Percentiles rank a stretch among this genome's conserved stretches.
Evolutionary conservation across 805 yeast species (phyloP).

Genomic region (Blastobotrys muscicola): DNA sequence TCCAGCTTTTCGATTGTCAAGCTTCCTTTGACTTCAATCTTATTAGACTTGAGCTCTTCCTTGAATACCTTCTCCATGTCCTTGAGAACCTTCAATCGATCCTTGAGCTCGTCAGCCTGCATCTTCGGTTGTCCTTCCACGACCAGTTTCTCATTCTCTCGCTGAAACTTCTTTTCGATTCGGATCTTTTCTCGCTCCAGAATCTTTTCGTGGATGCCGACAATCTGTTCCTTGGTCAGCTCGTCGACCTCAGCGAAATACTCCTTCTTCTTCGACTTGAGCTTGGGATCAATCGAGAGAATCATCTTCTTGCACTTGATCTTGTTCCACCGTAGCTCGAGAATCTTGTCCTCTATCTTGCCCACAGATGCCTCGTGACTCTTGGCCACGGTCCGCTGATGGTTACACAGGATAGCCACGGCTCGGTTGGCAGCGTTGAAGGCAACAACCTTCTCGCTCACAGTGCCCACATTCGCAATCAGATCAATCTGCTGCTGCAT

Average conservation of each 20-base stretch:
- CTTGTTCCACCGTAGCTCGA: slow-evolving; percentile 80
- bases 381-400: slow-evolving; percentile 86
- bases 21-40: slow-evolving; percentile 38
- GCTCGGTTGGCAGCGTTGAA: slow-evolving; percentile 94
- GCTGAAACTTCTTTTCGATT: slow-evolving; percentile 50
- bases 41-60: slow-evolving; percentile 49
- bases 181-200: slow-evolving; percentile 59
- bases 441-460: slow-evolving; percentile 75
- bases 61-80: slow-evolving; percentile 33
- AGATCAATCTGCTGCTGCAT: slow-evolving; percentile 91
- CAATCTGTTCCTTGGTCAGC: slow-evolving; percentile 54
- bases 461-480: slow-evolving; percentile 78
- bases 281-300: slow-evolving; percentile 47
- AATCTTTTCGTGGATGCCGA: slow-evolving; percentile 46
- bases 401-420: slow-evolving; percentile 93
- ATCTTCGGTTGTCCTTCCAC: slow-evolving; percentile 47
- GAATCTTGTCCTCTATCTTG: slow-evolving; percentile 65
- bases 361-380: slow-evolving; percentile 73
- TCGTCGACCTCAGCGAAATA: slow-evolving; percentile 64
- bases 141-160: slow-evolving; percentile 68
- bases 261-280: slow-evolving; percentile 40
- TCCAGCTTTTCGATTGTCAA: slow-evolving; percentile 61
- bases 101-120: slow-evolving; percentile 48
- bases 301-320: slow-evolving; percentile 65
- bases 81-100: slow-evolving; percentile 46